phyloP scores from a whole-genome alignment of 768 basidiomycete species.

The Rubroboletus pulcherrimus region DNA sequence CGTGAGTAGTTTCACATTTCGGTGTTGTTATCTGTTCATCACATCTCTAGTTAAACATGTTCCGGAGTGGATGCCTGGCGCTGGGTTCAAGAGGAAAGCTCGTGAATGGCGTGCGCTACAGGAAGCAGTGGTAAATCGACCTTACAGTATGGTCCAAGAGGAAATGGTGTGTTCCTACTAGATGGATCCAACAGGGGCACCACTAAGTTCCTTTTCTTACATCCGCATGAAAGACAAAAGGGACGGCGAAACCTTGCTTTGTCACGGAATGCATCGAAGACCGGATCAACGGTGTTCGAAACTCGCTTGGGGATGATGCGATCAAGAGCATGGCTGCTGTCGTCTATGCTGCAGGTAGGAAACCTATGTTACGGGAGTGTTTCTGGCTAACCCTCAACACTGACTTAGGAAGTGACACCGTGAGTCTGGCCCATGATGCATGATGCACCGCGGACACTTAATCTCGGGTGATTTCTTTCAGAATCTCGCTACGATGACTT shows the following conservation, averaged over 20 bases:
- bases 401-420: constrained; percentile 2
- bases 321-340: constrained; percentile 7
- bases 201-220: neutral
- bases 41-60: neutral
- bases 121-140: constrained; percentile 1
- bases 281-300: neutral
- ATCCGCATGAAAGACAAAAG: neutral
- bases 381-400: neutral
- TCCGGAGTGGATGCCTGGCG: constrained; percentile 2
- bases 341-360: constrained; percentile 2
- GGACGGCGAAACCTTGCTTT: neutral
- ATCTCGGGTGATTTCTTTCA: neutral
- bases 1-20: neutral
- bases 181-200: too few relatives aligned
- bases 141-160: constrained; percentile 1
- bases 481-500: constrained; percentile 3
- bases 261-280: constrained; percentile 5
- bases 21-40: neutral
- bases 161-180: neutral
- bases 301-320: neutral
- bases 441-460: too few relatives aligned
- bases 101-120: constrained; percentile 6
- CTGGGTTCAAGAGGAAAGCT: constrained; percentile 2
- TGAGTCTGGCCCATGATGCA: neutral
- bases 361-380: too few relatives aligned